Evolutionary conservation across 163 green algal genomes (phyloP).

Genomic region (Volvox carteri): DNA sequence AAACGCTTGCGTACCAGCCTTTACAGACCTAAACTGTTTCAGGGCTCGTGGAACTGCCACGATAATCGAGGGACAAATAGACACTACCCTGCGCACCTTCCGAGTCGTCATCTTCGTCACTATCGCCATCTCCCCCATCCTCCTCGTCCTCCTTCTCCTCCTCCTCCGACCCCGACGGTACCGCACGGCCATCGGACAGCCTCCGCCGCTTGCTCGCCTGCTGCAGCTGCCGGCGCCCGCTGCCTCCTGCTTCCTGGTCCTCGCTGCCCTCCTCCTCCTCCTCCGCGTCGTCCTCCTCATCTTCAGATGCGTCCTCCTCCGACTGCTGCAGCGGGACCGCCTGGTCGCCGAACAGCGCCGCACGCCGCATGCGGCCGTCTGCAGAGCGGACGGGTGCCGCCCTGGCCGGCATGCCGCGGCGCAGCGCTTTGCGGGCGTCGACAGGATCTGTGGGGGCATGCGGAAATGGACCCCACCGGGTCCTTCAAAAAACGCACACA

Average conservation of each 20-base stretch:
- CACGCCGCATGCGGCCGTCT: constrained; percentile 73
- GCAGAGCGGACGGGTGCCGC: neutral
- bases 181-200: constrained; percentile 11
- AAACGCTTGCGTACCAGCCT: too few species aligned
- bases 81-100: too few species aligned
- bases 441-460: neutral
- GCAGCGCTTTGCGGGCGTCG: constrained; percentile 27
- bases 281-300: constrained; percentile 46
- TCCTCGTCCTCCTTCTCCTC: constrained; percentile 55
- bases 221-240: neutral
- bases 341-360: constrained; percentile 75
- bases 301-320: constrained; percentile 25
- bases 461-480: too few species aligned
- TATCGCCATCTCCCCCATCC: constrained; percentile 30
- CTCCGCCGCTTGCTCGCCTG: constrained; percentile 33
- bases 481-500: too few species aligned
- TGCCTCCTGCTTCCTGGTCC: constrained; percentile 44
- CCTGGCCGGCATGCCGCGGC: constrained; percentile 54
- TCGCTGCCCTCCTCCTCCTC: constrained; percentile 50
- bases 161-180: neutral
- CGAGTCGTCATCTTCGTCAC: constrained; percentile 13
- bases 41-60: too few species aligned
- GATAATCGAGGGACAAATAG: too few species aligned
- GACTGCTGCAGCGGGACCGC: constrained; percentile 41
- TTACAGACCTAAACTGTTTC: too few species aligned